Base-by-base conservation (phyloP, 2,329 filamentous ascomycete genomes). In the Trematosphaeria pertusa region DNA sequence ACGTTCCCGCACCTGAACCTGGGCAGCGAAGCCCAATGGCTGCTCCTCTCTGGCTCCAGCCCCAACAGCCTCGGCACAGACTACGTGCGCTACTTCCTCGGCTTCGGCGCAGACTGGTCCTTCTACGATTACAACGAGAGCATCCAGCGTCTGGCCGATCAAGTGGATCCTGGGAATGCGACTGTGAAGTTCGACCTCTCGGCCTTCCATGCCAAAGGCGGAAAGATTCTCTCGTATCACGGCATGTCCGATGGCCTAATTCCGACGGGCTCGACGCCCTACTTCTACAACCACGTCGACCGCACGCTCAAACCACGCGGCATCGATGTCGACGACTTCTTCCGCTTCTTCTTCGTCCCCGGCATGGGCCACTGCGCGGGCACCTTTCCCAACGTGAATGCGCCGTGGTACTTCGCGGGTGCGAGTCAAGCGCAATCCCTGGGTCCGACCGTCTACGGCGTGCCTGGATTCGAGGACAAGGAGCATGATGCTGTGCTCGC, bases 231-330 rank as follows among this genome's bases (percentile, higher is more conserved):
- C 32, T 69, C 59, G 15, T 76, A 73, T 48, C 74, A 81, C 31
- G 74, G 78, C 10, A 73, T 81, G 31, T 56, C 61, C 5, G 75
- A 77, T 50, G 70, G 56, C 1, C 58, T 73, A 6, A 85, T 84
- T 43, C 75, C 79, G 11, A 77, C 77, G 0, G 75, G 76, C 0
- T 74, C 78, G 15, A 78, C 76, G 2, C 73, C 78, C 8, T 80
- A 80, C 61, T 85, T 75, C 58, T 80, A 81, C 63, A 69, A 75
- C 14, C 71, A 75, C 12, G 74, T 81, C 1, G 37, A 61, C n/a
- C 62, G 62, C 5, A 65, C 65, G 0, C 47, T 77, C 18, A 47
- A 63, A n/a, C 67, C 70, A 0, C 48, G 56, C 10, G 71, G 69
- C 15, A 57, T 73, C 21, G 52, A 72, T 3, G 49, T 76, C 1